Base-by-base conservation (phyloP, 2,329 filamentous ascomycete species). In the Pseudocercospora pini-densiflorae region DNA sequence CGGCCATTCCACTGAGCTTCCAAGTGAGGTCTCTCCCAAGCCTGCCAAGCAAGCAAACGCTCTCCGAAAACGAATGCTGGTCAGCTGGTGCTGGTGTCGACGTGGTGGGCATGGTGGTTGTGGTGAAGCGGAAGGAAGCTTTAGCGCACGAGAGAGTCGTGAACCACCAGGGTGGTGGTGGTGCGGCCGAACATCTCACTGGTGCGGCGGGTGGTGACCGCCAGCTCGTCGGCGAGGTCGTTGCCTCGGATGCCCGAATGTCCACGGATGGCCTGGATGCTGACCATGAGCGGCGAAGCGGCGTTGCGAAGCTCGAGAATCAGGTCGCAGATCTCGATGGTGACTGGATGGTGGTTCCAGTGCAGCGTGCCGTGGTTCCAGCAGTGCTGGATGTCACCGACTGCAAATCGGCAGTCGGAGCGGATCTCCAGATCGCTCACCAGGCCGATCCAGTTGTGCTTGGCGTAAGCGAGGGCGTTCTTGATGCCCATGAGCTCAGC, bases 1-100 rank as follows among this genome's bases (percentile, higher is more conserved):
- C 47, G 47, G 47, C n/a, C 47, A 12, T 51, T 51, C 47, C 47
- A 51, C 47, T 51, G 47, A 51, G 47, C 47, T 51, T 24, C 40
- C 40, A 43, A 43, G 40, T 43, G 40, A 43, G 31, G 10, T 31
- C 29, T 31, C 29, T 10, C 29, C 29, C 31, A 36, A 36, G 16
- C 40, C 40, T n/a, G 40, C 40, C 40, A 19, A 43, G 40, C 40
- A 43, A 40, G 31, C 40, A 43, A 43, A 19, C 40, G 40, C 40
- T 43, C 40, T 43, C 40, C 40, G 40, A 43, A 43, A 43, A 43
- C 40, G 40, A 43, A 43, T 43, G 40, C 40, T 43, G 40, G 16
- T 43, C 40, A 19, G 40, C 40, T n/a, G 40, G 47, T 51, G 19
- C 47, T 14, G 47, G 19, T 27, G 47, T 24, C 23, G 19, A 49